Evolutionary conservation across 2,329 filamentous ascomycete species (phyloP).

Genomic region (Penicillium sp.): DNA sequence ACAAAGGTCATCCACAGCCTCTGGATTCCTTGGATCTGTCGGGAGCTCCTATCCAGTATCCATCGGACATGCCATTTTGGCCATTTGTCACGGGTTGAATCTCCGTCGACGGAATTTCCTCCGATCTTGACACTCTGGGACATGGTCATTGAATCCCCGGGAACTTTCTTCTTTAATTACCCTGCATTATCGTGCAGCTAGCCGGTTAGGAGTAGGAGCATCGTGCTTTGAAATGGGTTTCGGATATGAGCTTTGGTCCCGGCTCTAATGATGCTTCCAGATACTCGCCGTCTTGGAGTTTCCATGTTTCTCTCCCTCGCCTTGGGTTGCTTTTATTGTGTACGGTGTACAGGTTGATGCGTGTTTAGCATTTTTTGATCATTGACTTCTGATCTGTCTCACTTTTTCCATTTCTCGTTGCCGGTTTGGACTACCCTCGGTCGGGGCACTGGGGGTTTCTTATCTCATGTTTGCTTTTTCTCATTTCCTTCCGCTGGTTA

Average conservation of each 20-base stretch:
- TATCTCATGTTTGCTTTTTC: constrained; percentile 30
- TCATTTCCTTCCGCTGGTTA: constrained; percentile 23
- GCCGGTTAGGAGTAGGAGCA: constrained; percentile 27
- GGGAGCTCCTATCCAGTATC: constrained; percentile 2
- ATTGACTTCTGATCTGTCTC: constrained; percentile 12
- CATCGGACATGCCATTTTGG: constrained; percentile 9
- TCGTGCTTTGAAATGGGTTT: constrained; percentile 25
- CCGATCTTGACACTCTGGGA: constrained; percentile 2
- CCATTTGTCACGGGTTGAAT: constrained; percentile 16
- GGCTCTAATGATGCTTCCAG: constrained; percentile 23
- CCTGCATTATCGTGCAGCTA: constrained; percentile 22
- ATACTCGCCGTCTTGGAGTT: constrained; percentile 15
- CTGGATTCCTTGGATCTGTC: background rate
- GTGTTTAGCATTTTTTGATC: constrained; percentile 16
- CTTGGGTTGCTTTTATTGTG: background rate
- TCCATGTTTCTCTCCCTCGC: constrained; percentile 18
- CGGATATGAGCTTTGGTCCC: constrained; percentile 17
- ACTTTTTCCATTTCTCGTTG: constrained; percentile 8
- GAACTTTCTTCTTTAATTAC: constrained; percentile 18
- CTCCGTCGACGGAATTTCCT: constrained; percentile 13
- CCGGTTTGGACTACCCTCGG: constrained; percentile 17
- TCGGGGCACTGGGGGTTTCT: constrained; percentile 23
- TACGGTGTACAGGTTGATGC: constrained; percentile 21
- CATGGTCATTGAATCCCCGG: constrained; percentile 7
- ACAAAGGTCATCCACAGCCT: background rate